Evolutionary conservation across 129 eudicot species (phyloP).

Genomic region (Kitagawia praeruptora): DNA sequence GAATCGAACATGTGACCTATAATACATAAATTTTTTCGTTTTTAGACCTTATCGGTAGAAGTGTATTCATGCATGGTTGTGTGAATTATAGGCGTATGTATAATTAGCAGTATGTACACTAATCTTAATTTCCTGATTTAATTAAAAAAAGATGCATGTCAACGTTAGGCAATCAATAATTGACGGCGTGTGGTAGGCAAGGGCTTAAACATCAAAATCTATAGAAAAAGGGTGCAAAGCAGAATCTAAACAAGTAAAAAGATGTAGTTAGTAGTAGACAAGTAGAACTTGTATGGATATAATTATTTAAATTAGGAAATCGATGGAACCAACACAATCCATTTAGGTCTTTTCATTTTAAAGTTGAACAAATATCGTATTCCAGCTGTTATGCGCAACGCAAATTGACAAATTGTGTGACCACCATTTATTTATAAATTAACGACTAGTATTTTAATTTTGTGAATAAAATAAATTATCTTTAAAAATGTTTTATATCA

Average conservation of each 20-base stretch:
- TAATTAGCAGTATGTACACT: no score
- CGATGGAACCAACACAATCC: conserved; percentile 1
- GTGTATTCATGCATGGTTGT: no score
- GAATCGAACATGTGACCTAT: no score
- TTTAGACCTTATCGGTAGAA: no score
- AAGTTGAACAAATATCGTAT: neutral
- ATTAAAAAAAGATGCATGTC: neutral
- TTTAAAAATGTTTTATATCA: no score
- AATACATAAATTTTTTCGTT: no score
- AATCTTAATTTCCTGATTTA: neutral
- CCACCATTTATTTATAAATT: neutral
- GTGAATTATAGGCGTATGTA: no score
- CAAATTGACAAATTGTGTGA: neutral
- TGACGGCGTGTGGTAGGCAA: neutral
- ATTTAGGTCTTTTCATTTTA: neutral
- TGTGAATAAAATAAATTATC: no score
- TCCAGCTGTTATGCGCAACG: neutral
- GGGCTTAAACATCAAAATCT: neutral
- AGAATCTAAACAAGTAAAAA: neutral
- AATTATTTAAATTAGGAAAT: neutral
- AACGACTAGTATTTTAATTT: no score
- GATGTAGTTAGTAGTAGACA: neutral
- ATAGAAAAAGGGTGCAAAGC: neutral
- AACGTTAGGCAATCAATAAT: neutral
- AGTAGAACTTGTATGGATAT: neutral